phyloP scores from a whole-genome alignment of 805 yeast genomes.

The Debaryomyces prosopidis region DNA sequence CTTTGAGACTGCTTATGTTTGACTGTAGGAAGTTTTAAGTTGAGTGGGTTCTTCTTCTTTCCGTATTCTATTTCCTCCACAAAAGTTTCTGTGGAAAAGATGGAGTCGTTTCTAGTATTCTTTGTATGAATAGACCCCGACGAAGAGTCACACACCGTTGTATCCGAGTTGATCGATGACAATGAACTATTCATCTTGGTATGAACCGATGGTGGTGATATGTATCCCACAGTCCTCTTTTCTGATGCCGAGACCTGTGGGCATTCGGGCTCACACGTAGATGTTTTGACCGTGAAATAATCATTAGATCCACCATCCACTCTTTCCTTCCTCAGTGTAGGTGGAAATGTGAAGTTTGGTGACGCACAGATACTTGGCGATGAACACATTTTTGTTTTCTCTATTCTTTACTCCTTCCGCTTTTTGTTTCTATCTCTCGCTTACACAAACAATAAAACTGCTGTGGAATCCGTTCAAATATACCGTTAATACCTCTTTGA shows the following conservation, averaged over 20 bases:
- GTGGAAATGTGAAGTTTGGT: conserved; percentile 22
- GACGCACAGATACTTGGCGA: conserved; percentile 22
- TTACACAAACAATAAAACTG: too few relatives aligned
- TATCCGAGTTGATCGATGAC: conserved; percentile 27
- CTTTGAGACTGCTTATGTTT: conserved; percentile 5
- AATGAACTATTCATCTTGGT: conserved; percentile 20
- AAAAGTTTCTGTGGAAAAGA: conserved; percentile 31
- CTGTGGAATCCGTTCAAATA: background rate
- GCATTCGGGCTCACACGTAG: background rate
- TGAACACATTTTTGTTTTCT: conserved; percentile 11
- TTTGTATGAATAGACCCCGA: background rate
- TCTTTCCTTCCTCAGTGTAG: conserved; percentile 1
- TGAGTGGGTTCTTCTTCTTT: conserved; percentile 8
- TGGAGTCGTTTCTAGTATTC: conserved; percentile 15
- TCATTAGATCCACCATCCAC: conserved; percentile 5
- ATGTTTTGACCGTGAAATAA: conserved; percentile 11
- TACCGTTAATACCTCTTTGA: background rate
- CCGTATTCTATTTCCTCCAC: conserved; percentile 20
- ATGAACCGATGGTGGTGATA: background rate
- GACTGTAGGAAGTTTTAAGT: conserved; percentile 12
- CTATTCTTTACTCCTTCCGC: background rate
- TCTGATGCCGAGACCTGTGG: conserved; percentile 5
- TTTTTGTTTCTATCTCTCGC: background rate
- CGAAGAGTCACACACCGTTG: conserved; percentile 5
- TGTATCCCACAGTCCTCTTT: background rate